Evolutionary conservation across 306 rosid genomes (phyloP), one percentile per base, ranked within the genome.

Genomic region (Clitoria ternatea): DNA sequence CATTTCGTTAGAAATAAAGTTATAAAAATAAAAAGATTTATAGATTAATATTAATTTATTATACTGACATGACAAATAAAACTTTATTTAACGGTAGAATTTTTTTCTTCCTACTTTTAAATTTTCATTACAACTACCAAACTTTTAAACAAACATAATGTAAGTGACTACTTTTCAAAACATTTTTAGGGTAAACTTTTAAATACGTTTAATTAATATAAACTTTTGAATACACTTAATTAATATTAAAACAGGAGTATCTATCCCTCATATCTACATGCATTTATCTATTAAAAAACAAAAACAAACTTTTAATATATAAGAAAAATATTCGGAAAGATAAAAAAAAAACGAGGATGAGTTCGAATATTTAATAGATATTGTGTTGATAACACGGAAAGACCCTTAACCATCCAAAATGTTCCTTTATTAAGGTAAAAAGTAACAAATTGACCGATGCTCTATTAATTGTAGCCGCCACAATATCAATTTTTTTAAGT

Each of bases 291-390:
- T 15, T 5, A 2, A 30, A 15, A 17, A 29, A 29, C 2, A 14
- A 66, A 48, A 20, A 63, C 9, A 33, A 33, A 20, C 10, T n/a
- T n/a, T n/a, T n/a, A 27, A 27, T 4, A 27, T 2, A 32, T 3
- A 32, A 15, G 43, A 30, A 48, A 69, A 3, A 37, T 27, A 37
- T 33, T 80, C 49, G 11, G 39, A 17, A 26, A 19, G 39, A 73
- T 72, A 26, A 47, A 48, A 22, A 63, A n/a, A 13, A 6, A 59
- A 18, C 1, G 47, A 22, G 4, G 77, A 63, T 69, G 66, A 69
- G 57, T 6, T 12, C 37, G 61, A 75, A 63, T 80, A 70, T 75
- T 40, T 20, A 47, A 57, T 27, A 45, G 24, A 73, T 8, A 9
- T 15, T 5, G 39, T 70, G 50, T n/a, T 33, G 7, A 55, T 24